Evolutionary conservation across 148 eudicot genomes (phyloP), one percentile per base, ranked within the genome.

Genomic region (Oxyria digyna): DNA sequence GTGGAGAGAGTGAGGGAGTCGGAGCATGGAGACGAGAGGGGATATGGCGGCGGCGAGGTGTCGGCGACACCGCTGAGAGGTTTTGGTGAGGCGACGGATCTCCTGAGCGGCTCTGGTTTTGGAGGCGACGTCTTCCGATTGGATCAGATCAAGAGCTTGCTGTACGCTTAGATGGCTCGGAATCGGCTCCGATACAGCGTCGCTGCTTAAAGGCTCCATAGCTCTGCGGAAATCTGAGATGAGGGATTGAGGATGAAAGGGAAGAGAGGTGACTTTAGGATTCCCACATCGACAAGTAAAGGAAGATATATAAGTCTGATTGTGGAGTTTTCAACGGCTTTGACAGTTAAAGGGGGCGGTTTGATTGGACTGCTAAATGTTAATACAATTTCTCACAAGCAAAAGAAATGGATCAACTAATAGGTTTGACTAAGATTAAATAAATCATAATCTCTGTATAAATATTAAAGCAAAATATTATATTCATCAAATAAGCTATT

Each of bases 1-100:
- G 20, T 78, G 74, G 23, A 72, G 63, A 43, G 89, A 87, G 75
- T 73, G 70, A 59, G 65, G 65, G 18, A 70, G 50, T 20, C 82
- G 83, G 76, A 95, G 96, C 97, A 95, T 95, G 13, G 75, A 77
- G 67, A 95, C 93, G 63, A 95, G 96, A 3, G 85, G 85, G 14
- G 71, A 52, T 4, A 95, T 81, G 70, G 99, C 82, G 62, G 78
- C 59, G 26, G 97, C 78, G 70, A 94, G 84, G 4, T 87, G 90
- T 0, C 93, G 91, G 31, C 99, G 96, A 67, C 80, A 87, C 23
- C 97, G 83, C n/a, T 82, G 91, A 40, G 99, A 95, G 70, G 89
- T 95, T 67, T 91, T 95, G n/a, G 97, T 87, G 50, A 95, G 99
- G 21, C 91, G 89, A 8, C 99, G 80, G 80, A 95, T 95, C 79